A percentile compares a stretch with the other conserved stretches of the same genome.
Evolutionary conservation across 371 early-diverging fungal species (phyloP).

Genomic region (Cokeromyces recurvatus): DNA sequence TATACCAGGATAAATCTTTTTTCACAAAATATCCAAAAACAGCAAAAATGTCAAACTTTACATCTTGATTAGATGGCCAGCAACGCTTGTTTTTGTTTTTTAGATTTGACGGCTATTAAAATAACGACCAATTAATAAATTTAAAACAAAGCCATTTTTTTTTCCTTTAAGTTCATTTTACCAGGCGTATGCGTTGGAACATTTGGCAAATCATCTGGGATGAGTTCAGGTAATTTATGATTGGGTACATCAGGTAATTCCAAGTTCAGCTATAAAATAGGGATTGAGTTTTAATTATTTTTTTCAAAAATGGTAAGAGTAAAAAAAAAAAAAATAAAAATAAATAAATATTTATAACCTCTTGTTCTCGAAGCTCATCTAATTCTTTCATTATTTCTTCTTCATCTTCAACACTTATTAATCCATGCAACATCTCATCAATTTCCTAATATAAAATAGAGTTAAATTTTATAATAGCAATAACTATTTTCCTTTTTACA

Average conservation of each 20-base stretch:
- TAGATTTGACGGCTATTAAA: conserved; percentile 6
- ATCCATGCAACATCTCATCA: conserved; percentile 66
- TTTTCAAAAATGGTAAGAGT: too few species aligned
- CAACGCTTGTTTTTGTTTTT: conserved; percentile 18
- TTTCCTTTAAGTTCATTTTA: background rate
- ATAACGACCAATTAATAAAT: background rate
- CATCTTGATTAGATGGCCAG: conserved; percentile 8
- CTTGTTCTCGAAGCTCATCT: conserved; percentile 51
- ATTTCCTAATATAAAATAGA: conserved; percentile 58
- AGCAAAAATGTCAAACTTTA: too few species aligned
- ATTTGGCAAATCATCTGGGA: conserved; percentile 15
- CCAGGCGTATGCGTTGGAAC: conserved; percentile 32
- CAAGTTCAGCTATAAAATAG: conserved; percentile 21
- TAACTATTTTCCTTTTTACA: conserved; percentile 24
- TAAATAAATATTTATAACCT: conserved; percentile 19
- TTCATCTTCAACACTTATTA: conserved; percentile 78
- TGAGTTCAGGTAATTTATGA: conserved; percentile 18
- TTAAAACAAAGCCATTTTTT: background rate
- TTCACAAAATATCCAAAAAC: too few species aligned
- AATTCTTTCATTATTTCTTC: conserved; percentile 81
- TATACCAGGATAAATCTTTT: too few species aligned
- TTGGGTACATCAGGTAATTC: conserved; percentile 33
- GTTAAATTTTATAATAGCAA: background rate
- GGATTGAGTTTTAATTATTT: too few species aligned
- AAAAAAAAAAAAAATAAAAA: background rate